These are phyloP conservation scores for Sugiyamaella paludigena DNA, from an alignment of 1,139 yeast species.

Conservation along the genomic window DNA sequence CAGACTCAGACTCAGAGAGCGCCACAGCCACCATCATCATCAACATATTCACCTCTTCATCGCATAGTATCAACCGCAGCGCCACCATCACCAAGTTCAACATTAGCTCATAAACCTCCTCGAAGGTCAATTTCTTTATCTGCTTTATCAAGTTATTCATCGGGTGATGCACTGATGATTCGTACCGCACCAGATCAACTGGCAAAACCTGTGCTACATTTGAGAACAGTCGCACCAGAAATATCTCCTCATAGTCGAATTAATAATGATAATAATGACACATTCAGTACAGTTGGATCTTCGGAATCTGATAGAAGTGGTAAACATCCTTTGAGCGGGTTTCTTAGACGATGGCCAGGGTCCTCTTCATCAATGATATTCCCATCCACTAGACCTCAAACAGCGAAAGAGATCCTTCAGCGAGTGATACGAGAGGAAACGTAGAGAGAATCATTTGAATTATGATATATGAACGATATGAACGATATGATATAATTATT, in stretches of 20 bases:
- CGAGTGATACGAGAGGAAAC: conserved; percentile 8
- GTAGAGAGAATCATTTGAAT: neutral
- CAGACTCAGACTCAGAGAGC: neutral
- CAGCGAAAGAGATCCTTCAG: conserved; percentile 6
- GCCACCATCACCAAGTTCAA: neutral
- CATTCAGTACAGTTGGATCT: neutral
- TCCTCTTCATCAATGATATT: neutral
- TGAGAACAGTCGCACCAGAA: neutral
- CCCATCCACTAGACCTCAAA: neutral
- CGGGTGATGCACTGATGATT: neutral
- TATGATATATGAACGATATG: too few relatives aligned
- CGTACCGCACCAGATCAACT: neutral
- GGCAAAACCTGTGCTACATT: conserved; percentile 2
- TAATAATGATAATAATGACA: neutral
- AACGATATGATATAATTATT: too few relatives aligned
- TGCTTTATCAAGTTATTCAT: conserved; percentile 8
- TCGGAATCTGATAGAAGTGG: neutral
- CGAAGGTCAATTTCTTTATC: conserved; percentile 7
- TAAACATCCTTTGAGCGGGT: conserved; percentile 4
- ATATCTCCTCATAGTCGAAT: neutral
- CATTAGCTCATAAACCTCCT: neutral
- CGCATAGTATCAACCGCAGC: neutral
- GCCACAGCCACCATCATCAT: neutral
- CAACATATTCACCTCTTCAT: neutral
- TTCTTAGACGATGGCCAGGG: conserved; percentile 3